phyloP scores from a whole-genome alignment of 139 green algal genomes.

The Picochlorum sp. region DNA sequence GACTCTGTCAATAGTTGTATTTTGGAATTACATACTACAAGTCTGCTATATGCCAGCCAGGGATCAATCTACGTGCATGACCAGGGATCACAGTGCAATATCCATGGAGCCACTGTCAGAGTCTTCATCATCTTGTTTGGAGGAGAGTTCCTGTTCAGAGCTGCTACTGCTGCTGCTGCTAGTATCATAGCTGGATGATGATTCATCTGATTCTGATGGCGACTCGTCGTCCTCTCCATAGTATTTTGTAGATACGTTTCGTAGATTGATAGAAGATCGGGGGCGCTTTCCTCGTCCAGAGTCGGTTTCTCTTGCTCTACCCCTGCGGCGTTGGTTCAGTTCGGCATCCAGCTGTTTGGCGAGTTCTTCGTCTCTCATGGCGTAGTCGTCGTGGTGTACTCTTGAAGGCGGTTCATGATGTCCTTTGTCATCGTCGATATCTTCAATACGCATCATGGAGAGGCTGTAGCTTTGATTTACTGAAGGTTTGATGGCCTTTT shows the following conservation, averaged over 20 bases:
- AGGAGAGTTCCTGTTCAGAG: too few relatives aligned
- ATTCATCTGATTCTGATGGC: background rate
- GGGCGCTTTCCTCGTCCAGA: background rate
- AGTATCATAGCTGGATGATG: background rate
- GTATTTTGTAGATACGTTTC: background rate
- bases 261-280: background rate
- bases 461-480: constrained; percentile 1
- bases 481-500: constrained; percentile 7
- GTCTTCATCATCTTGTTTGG: too few relatives aligned
- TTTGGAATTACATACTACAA: too few relatives aligned
- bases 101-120: too few relatives aligned
- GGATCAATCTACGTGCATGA: too few relatives aligned
- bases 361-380: constrained; percentile 10
- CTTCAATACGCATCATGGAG: background rate
- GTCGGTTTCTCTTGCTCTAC: background rate
- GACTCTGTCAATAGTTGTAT: too few relatives aligned
- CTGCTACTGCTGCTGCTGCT: too few relatives aligned
- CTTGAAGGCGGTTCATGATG: too few relatives aligned
- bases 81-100: too few relatives aligned
- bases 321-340: constrained; percentile 5
- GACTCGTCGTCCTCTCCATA: background rate
- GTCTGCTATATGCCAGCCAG: too few relatives aligned
- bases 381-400: background rate
- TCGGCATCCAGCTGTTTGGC: constrained; percentile 16
- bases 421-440: too few relatives aligned